A percentile compares a stretch with the other conserved stretches of the same genome.
Conservation (phyloP, 2,329 filamentous ascomycete genomes). For the Paracoccidioides lutzii region DNA sequence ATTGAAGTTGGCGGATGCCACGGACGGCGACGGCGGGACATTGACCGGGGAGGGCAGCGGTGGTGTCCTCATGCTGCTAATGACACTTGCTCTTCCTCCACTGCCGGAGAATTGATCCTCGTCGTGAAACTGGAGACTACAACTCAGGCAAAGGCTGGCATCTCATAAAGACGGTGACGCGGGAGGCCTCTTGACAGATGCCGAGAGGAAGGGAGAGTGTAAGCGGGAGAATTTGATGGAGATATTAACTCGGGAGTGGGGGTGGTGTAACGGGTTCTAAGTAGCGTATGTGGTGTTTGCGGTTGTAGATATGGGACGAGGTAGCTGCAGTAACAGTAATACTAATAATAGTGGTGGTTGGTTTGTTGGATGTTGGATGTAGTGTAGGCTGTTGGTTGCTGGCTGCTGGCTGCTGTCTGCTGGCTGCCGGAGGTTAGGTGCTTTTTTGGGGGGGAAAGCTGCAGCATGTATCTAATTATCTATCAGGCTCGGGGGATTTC, state of each 20-base stretch:
- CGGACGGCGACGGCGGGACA: slow-evolving; percentile 23
- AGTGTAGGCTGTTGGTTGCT: neutral
- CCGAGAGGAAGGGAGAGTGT: neutral
- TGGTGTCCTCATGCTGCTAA: slow-evolving; percentile 25
- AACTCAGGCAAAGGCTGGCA: slow-evolving; percentile 20
- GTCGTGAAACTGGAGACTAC: slow-evolving; percentile 21
- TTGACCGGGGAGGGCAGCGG: slow-evolving; percentile 29
- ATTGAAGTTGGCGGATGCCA: slow-evolving; percentile 14
- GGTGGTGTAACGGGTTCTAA: neutral
- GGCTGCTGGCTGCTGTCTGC: no score
- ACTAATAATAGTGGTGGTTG: neutral
- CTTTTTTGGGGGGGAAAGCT: neutral
- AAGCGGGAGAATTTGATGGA: neutral
- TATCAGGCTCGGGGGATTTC: neutral
- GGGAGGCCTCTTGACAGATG: neutral
- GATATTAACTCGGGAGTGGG: neutral
- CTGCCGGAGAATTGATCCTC: slow-evolving; percentile 22
- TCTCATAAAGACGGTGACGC: slow-evolving; percentile 16
- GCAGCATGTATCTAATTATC: no score
- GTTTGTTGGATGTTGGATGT: neutral
- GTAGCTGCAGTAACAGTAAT: neutral
- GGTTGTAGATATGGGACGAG: slow-evolving; percentile 10
- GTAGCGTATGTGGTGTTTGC: neutral
- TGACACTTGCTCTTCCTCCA: slow-evolving; percentile 16
- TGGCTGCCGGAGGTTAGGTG: neutral